Conservation (phyloP, 139 green algal species). For the Gonium pectorale region DNA sequence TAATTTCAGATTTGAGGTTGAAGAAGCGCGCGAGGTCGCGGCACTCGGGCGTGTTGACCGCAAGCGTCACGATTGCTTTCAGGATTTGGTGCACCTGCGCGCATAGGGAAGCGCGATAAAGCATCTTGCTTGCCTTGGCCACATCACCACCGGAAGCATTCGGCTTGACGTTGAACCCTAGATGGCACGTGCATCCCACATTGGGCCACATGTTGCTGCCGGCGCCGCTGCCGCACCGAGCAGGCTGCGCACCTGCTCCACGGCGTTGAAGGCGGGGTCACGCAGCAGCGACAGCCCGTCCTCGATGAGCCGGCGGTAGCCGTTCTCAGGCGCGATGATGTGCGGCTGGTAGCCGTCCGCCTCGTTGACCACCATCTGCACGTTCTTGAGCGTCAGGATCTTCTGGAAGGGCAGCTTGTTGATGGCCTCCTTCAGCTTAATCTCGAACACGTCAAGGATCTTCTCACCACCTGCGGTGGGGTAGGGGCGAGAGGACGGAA, state of each 20-base stretch:
- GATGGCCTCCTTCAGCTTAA: slow-evolving; percentile 91
- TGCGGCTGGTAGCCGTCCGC: slow-evolving; percentile 98
- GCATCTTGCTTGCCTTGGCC: no score
- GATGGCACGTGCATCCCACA: no score
- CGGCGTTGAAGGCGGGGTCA: slow-evolving; percentile 68
- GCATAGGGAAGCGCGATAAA: not conserved
- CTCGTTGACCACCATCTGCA: slow-evolving; percentile 81
- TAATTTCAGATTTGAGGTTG: slow-evolving; percentile 84
- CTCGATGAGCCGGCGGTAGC: slow-evolving; percentile 94
- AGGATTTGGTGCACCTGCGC: slow-evolving; percentile 85
- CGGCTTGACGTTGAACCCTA: no score
- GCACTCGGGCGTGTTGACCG: slow-evolving; percentile 75
- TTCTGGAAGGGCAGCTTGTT: slow-evolving; percentile 90
- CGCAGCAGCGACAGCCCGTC: slow-evolving; percentile 71
- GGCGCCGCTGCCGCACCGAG: no score
- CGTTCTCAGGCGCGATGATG: slow-evolving; percentile 96
- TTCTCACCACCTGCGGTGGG: slow-evolving; percentile 80
- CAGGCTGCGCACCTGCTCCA: slow-evolving; percentile 69
- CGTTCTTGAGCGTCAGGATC: slow-evolving; percentile 88
- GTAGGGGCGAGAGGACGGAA: no score
- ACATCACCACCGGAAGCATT: no score
- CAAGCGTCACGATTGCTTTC: slow-evolving; percentile 84
- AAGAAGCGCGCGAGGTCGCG: slow-evolving; percentile 81
- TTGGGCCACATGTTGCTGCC: no score
- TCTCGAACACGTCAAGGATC: slow-evolving; percentile 93